Conservation (phyloP, 106 monocot genomes). For the Gastrodia elata region DNA sequence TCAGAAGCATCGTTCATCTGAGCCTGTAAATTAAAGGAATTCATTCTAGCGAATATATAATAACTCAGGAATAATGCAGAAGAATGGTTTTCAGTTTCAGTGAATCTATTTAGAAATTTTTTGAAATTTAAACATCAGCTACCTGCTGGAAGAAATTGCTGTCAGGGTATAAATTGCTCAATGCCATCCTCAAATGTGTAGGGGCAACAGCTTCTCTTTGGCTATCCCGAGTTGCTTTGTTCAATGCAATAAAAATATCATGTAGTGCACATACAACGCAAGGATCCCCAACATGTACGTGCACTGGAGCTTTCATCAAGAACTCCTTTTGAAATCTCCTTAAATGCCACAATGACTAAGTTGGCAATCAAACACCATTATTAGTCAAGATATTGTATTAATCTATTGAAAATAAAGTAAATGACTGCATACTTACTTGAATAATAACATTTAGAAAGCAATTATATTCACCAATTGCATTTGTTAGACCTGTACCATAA, state of each 20-base stretch:
- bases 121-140: conserved; percentile 9
- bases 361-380: background rate
- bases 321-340: conserved; percentile 68
- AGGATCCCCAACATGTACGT: conserved; percentile 65
- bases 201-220: conserved; percentile 63
- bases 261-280: conserved; percentile 88
- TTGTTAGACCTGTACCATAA: conserved; percentile 66
- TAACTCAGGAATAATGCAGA: background rate
- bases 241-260: conserved; percentile 62
- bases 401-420: background rate
- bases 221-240: conserved; percentile 30
- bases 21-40: conserved; percentile 29
- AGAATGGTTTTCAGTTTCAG: background rate
- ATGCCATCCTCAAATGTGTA: conserved; percentile 61
- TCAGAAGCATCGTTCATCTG: conserved; percentile 99
- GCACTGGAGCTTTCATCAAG: conserved; percentile 36
- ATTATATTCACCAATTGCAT: conserved; percentile 94
- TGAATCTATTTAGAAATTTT: background rate
- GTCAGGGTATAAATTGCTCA: conserved; percentile 85
- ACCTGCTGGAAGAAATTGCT: conserved; percentile 99
- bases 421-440: conserved; percentile 36
- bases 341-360: conserved; percentile 92
- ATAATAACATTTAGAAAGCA: conserved; percentile 97
- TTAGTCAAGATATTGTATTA: background rate
- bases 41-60: background rate